Conservation (phyloP, 164 flowering plant species). For the Vitis amurensis region DNA sequence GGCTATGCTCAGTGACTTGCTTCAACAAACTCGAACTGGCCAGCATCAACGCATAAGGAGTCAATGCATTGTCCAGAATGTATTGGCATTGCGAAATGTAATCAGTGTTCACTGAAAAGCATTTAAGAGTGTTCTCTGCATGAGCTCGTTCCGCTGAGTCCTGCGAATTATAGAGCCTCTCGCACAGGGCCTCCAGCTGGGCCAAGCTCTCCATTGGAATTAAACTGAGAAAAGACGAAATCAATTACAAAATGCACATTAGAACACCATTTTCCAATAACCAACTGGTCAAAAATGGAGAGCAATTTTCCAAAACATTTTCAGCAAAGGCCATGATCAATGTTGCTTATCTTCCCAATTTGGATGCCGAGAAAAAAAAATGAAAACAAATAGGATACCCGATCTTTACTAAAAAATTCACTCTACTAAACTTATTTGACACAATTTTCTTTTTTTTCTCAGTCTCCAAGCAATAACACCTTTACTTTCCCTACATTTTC, state of each 20-base stretch:
- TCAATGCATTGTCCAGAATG: constrained; percentile 87
- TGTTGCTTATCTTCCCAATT: no score
- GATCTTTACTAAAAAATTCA: no score
- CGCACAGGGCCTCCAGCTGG: constrained; percentile 93
- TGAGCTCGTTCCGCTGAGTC: constrained; percentile 91
- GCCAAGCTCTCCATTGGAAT: constrained; percentile 78
- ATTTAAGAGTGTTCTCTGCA: constrained; percentile 89
- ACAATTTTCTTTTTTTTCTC: no score
- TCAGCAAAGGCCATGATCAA: no score
- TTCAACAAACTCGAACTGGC: constrained; percentile 97
- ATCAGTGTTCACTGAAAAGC: constrained; percentile 83
- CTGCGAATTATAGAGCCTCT: constrained; percentile 96
- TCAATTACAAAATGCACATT: neutral
- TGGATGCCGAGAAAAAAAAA: no score
- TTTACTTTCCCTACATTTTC: no score
- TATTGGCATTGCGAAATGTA: constrained; percentile 96
- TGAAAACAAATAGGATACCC: no score
- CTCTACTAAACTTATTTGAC: no score
- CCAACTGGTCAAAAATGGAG: no score
- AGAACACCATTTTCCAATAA: neutral
- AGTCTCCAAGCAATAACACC: no score
- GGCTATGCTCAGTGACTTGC: constrained; percentile 97
- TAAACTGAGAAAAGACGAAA: constrained; percentile 2
- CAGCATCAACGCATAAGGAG: constrained; percentile 95
- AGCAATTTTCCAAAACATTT: no score